Base-by-base conservation (phyloP, 2,329 filamentous ascomycete genomes). In the Epichloe uncinata region DNA sequence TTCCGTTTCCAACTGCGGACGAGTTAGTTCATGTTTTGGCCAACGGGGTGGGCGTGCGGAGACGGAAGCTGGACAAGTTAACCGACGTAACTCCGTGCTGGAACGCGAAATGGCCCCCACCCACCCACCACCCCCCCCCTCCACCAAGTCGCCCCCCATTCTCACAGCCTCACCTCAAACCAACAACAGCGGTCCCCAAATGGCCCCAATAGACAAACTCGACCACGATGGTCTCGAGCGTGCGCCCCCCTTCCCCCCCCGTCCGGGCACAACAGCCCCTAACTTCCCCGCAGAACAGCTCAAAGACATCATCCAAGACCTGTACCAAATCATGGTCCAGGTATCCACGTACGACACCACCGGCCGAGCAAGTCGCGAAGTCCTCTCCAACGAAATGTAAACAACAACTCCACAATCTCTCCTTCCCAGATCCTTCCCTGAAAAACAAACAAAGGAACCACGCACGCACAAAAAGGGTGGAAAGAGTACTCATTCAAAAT, bases 281-380 rank as follows among this genome's bases (percentile, higher is more conserved):
- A 15, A 36, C 18, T 9, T 7, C 33, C 33, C 4, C 3, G 13
- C 57, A 81, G 78, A 73, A 57, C 71, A 78, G 64, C 69, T 81
- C 65, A 78, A 81, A 60, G 73, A 79, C 58, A 71, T 79, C 53
- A 79, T 83, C 62, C 77, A 82, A 59, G 77, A 79, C 56, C 73
- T 82, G 40, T 82, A 79, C 70, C 73, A 79, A 57, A 65, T 82
- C 52, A 78, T 81, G 71, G 76, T 84, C 43, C 79, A 83, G 60
- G 71, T 77, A 30, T 73, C 76, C 34, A 73, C 75, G 52, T 84
- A 82, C 68, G 78, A 82, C 68, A 66, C 69, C 40, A 68, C 71
- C 52, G 66, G 66, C 52, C 69, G 71, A 1, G 68, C 77, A 12
- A 75, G 73, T 38, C 71, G 70, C 55, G 76, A 82, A 37, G 75